Percentiles rank a stretch among this genome's conserved stretches.
Evolutionary conservation across 768 basidiomycete genomes (phyloP).

Genomic region (Pulveroboletus ravenelii): DNA sequence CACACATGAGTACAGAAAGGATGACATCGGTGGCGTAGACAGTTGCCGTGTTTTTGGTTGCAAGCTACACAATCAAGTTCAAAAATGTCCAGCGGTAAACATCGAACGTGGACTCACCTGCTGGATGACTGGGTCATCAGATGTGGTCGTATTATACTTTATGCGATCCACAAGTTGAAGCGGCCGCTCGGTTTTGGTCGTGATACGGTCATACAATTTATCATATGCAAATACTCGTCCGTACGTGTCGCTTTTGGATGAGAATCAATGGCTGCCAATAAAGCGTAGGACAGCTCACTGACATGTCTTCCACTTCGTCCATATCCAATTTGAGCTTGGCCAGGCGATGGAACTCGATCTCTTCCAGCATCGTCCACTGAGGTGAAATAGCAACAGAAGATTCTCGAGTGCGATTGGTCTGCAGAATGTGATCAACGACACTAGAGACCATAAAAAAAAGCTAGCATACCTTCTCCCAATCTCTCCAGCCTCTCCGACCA

Average conservation of each 20-base stretch:
- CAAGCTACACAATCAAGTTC: conserved; percentile 50
- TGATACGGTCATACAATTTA: conserved; percentile 91
- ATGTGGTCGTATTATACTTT: conserved; percentile 96
- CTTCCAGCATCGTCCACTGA: conserved; percentile 93
- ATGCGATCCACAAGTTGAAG: conserved; percentile 91
- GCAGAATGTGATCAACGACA: conserved; percentile 10
- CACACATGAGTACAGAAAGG: conserved; percentile 92
- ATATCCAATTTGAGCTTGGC: conserved; percentile 91
- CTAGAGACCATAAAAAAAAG: not conserved
- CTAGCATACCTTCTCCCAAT: conserved; percentile 82
- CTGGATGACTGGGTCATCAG: conserved; percentile 96
- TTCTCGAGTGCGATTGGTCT: conserved; percentile 84
- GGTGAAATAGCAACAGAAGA: conserved; percentile 90
- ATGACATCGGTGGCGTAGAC: conserved; percentile 96
- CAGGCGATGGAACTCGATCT: conserved; percentile 93
- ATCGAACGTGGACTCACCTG: conserved; percentile 46
- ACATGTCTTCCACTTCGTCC: conserved; percentile 89
- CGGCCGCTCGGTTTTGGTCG: conserved; percentile 86
- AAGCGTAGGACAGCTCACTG: conserved; percentile 26
- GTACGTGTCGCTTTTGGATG: conserved; percentile 61
- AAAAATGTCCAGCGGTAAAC: not conserved
- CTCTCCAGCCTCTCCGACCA: conserved; percentile 74
- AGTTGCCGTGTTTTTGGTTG: conserved; percentile 71
- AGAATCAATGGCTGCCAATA: conserved; percentile 5
- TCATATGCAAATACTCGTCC: conserved; percentile 92